Conservation (phyloP, 768 basidiomycete species). For the Lyophyllum semitale region DNA sequence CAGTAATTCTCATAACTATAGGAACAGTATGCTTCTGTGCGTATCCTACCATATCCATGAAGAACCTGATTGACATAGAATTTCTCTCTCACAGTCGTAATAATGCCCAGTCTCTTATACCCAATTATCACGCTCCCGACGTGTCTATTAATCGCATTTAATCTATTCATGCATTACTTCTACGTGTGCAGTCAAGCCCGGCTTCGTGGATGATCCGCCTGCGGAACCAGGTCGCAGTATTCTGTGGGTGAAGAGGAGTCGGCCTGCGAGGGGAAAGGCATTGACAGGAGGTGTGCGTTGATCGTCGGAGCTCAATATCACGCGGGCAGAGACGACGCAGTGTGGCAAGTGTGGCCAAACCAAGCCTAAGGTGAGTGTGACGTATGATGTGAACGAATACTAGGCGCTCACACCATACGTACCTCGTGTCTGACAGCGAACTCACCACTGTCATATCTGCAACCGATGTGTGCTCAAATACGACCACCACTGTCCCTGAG, state of each 20-base stretch:
- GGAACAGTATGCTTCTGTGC: conserved; percentile 83
- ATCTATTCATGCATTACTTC: conserved; percentile 84
- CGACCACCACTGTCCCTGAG: conserved; percentile 88
- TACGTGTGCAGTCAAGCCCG: conserved; percentile 81
- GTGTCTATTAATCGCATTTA: conserved; percentile 75
- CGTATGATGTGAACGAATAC: neutral
- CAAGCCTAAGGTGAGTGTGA: conserved; percentile 77
- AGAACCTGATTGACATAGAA: neutral
- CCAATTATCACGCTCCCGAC: conserved; percentile 64
- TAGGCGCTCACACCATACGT: neutral
- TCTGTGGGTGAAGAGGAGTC: conserved; percentile 58
- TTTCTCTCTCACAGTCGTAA: conserved; percentile 59
- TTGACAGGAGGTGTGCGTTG: conserved; percentile 50
- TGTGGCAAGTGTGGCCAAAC: conserved; percentile 70
- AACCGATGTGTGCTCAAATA: conserved; percentile 88
- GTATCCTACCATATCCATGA: conserved; percentile 26
- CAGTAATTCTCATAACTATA: conserved; percentile 64
- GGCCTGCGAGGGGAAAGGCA: conserved; percentile 22
- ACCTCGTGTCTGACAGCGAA: too few relatives aligned
- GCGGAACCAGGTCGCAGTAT: conserved; percentile 38
- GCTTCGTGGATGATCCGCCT: conserved; percentile 69
- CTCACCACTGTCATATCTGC: conserved; percentile 93
- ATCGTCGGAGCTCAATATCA: conserved; percentile 51
- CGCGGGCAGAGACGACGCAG: conserved; percentile 53
- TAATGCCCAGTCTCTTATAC: conserved; percentile 64